Percentiles rank a stretch among this genome's conserved stretches.
phyloP scores from a whole-genome alignment of 164 flowering plant species.

The Berberis vulgaris region DNA sequence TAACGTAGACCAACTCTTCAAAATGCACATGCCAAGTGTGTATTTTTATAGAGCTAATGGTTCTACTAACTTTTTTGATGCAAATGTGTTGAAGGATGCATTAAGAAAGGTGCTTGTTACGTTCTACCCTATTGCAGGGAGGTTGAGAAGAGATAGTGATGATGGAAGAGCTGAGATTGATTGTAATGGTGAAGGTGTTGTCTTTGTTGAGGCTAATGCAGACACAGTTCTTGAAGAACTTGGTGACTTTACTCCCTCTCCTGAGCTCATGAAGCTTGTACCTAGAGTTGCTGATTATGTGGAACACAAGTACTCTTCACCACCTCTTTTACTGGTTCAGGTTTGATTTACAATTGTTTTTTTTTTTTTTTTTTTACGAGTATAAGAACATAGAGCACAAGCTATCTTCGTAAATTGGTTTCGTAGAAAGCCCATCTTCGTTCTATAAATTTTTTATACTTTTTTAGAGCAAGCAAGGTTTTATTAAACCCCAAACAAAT shows the following conservation, averaged over 20 bases:
- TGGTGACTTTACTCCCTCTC: background rate
- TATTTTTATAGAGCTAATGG: background rate
- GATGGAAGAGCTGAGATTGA: background rate
- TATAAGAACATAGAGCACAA: too few relatives aligned
- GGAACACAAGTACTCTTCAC: too few relatives aligned
- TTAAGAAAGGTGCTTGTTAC: background rate
- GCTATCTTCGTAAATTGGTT: too few relatives aligned
- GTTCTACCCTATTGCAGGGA: conserved; percentile 2
- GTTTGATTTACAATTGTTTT: too few relatives aligned
- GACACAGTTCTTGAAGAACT: background rate
- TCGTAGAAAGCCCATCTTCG: too few relatives aligned
- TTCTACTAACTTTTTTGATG: background rate
- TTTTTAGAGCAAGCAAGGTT: too few relatives aligned
- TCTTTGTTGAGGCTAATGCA: background rate
- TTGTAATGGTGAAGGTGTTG: background rate
- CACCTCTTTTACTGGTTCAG: too few relatives aligned
- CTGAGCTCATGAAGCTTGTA: background rate
- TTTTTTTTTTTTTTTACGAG: too few relatives aligned
- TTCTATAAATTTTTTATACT: too few relatives aligned
- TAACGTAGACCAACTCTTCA: background rate
- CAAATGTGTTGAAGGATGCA: too few relatives aligned
- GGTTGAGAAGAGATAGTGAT: background rate
- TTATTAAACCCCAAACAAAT: too few relatives aligned
- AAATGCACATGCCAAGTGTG: background rate
- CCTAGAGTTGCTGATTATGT: background rate